These are phyloP conservation scores for Fusarium veterinarium DNA, from an alignment of 2,329 filamentous ascomycete genomes.

Conservation along the genomic window DNA sequence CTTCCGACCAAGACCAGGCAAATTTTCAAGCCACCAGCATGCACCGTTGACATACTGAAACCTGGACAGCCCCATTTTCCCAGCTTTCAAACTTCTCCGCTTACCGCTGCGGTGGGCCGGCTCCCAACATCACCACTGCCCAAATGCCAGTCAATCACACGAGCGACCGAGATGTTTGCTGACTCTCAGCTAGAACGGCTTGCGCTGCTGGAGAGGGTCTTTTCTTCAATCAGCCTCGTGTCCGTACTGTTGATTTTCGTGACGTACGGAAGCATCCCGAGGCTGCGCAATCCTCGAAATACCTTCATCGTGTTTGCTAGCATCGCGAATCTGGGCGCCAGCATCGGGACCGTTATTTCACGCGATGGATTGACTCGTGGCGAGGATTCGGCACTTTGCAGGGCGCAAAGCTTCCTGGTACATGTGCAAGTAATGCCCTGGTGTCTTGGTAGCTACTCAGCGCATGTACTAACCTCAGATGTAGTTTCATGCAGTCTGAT, in stretches of 20 bases:
- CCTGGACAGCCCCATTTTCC: background rate
- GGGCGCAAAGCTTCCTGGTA: background rate
- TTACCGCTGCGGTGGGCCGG: background rate
- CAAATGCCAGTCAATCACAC: background rate
- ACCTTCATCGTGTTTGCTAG: background rate
- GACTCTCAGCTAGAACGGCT: background rate
- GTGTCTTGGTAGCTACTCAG: fast-evolving
- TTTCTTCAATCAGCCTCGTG: background rate
- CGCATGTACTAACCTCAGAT: background rate
- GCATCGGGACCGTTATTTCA: background rate
- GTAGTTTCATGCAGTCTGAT: background rate
- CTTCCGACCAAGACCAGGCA: background rate
- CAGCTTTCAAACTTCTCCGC: background rate
- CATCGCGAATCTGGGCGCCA: background rate
- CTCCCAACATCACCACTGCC: background rate
- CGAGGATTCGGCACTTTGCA: background rate
- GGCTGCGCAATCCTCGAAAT: background rate
- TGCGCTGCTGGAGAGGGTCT: background rate
- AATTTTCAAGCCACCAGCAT: background rate
- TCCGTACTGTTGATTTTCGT: background rate
- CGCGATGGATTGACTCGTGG: background rate
- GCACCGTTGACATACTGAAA: background rate
- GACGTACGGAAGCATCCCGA: background rate
- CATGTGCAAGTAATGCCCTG: background rate
- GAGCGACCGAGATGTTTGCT: background rate